Conservation (phyloP, 371 early-diverging fungal genomes). For the Actinomortierella wolfii region DNA sequence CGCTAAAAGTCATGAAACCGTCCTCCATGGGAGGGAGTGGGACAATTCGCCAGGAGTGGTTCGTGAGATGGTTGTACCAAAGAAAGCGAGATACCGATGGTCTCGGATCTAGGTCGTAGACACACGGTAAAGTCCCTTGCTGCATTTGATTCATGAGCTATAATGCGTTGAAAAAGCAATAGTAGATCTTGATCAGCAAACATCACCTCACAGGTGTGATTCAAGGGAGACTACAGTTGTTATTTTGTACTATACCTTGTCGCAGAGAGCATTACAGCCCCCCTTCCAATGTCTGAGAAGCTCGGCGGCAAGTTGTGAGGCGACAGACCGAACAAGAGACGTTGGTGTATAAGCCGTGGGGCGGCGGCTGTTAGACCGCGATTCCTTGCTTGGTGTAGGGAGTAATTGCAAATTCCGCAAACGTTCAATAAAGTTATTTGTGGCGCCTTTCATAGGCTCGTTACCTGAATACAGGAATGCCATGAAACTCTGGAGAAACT, state of each 20-base stretch:
- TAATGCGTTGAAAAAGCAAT: too few species aligned
- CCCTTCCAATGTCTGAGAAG: too few species aligned
- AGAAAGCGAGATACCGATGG: too few species aligned
- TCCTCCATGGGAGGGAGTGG: slow-evolving; percentile 7
- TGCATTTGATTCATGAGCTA: too few species aligned
- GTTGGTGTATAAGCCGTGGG: slow-evolving; percentile 6
- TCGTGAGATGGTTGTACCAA: too few species aligned
- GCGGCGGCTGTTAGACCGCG: neutral
- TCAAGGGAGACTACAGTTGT: neutral
- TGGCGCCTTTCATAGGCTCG: neutral
- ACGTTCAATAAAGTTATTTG: slow-evolving; percentile 9
- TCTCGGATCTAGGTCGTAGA: too few species aligned
- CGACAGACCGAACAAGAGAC: slow-evolving; percentile 1
- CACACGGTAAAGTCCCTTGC: too few species aligned
- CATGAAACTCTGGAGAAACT: slow-evolving; percentile 8
- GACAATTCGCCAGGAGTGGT: too few species aligned
- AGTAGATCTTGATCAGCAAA: too few species aligned
- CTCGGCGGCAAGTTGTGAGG: neutral
- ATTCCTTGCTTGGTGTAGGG: neutral
- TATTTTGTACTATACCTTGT: too few species aligned
- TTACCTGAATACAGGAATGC: slow-evolving; percentile 15
- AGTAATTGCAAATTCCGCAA: slow-evolving; percentile 5
- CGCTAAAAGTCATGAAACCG: slow-evolving; percentile 12
- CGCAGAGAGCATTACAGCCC: too few species aligned
- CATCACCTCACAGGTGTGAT: too few species aligned